Conservation (phyloP, 257 asterid species). For the Leptodermis oblonga region DNA sequence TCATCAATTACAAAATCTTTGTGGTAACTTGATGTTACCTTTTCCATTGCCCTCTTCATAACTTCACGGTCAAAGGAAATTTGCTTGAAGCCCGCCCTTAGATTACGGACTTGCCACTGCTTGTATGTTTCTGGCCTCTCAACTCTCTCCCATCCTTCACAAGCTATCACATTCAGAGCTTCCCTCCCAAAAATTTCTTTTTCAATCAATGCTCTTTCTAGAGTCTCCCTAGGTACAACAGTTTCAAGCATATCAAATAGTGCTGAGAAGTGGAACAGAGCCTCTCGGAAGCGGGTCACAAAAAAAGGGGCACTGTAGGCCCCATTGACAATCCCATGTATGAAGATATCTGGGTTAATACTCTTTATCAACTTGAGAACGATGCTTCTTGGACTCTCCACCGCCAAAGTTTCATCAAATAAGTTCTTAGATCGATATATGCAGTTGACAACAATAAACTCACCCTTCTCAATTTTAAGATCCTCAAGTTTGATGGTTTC, state of each 20-base stretch:
- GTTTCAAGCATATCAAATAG: conserved; percentile 26
- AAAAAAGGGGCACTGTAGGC: conserved; percentile 23
- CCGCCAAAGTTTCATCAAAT: conserved; percentile 17
- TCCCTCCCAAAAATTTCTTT: conserved; percentile 23
- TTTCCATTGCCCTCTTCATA: conserved; percentile 11
- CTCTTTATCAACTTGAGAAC: conserved; percentile 20
- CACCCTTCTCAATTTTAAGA: conserved; percentile 17
- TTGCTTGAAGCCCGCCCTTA: conserved; percentile 23
- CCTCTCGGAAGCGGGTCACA: conserved; percentile 27
- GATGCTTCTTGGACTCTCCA: conserved; percentile 17
- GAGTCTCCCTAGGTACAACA: conserved; percentile 19
- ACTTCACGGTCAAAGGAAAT: conserved; percentile 10
- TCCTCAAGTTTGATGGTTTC: conserved; percentile 15
- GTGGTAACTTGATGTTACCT: conserved; percentile 21
- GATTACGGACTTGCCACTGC: conserved; percentile 25
- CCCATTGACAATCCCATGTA: conserved; percentile 25
- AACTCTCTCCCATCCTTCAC: conserved; percentile 27
- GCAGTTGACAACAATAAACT: conserved; percentile 21
- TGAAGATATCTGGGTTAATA: conserved; percentile 16
- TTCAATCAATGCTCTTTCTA: conserved; percentile 18
- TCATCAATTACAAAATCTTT: conserved; percentile 24
- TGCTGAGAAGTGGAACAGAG: conserved; percentile 26
- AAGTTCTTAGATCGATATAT: conserved; percentile 14
- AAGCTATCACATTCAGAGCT: conserved; percentile 25
- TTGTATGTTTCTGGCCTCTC: conserved; percentile 31